Evolutionary conservation across 768 basidiomycete species (phyloP).

Genomic region (Suillus discolor): DNA sequence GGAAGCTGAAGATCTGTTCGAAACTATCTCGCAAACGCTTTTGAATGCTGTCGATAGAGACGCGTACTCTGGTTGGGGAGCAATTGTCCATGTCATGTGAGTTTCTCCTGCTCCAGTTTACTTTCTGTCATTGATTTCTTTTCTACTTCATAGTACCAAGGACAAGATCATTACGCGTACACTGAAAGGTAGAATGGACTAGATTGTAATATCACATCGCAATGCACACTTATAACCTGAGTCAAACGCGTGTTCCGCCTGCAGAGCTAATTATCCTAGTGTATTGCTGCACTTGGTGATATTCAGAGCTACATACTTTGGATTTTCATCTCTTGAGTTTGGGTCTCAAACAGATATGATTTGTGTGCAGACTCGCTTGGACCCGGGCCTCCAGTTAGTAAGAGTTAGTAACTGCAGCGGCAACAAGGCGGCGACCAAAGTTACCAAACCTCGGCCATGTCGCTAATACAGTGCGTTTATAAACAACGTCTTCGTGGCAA

Average conservation of each 20-base stretch:
- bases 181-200: slow-evolving; percentile 93
- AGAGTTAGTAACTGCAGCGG: not conserved
- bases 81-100: slow-evolving; percentile 93
- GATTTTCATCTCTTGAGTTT: not conserved
- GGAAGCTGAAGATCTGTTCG: slow-evolving; percentile 95
- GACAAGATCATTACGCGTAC: slow-evolving; percentile 81
- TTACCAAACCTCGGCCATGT: not conserved
- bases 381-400: not conserved
- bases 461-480: not conserved
- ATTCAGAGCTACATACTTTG: not conserved
- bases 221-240: not conserved
- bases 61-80: slow-evolving; percentile 97
- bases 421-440: not conserved
- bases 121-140: slow-evolving; percentile 15
- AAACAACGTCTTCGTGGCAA: not conserved
- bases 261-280: not conserved
- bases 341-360: not conserved
- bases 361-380: not conserved
- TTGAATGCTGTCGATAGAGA: slow-evolving; percentile 96
- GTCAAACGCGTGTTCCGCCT: not conserved
- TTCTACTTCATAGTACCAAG: slow-evolving; percentile 52
- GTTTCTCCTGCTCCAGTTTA: slow-evolving; percentile 30
- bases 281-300: not conserved
- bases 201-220: slow-evolving; percentile 20
- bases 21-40: slow-evolving; percentile 96